Conservation (phyloP, 2,329 filamentous ascomycete genomes). For the Colletotrichum truncatum region DNA sequence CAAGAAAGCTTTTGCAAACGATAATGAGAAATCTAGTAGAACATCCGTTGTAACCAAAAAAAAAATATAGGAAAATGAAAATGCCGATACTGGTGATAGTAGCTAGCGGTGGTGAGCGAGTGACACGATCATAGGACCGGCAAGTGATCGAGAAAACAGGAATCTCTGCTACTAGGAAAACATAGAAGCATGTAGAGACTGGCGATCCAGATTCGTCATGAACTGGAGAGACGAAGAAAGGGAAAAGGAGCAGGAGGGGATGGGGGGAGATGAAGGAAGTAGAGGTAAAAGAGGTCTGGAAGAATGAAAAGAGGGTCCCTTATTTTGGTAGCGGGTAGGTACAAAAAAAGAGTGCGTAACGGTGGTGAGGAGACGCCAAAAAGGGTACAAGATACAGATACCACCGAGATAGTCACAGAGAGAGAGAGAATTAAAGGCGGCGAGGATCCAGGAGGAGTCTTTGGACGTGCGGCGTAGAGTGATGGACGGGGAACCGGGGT, state of each 20-base stretch:
- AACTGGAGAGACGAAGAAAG: conserved; percentile 16
- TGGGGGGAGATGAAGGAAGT: conserved; percentile 17
- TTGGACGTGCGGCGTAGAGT: conserved; percentile 13
- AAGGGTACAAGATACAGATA: not conserved
- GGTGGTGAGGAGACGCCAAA: not conserved
- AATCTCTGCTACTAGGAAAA: conserved; percentile 18
- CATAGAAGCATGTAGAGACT: conserved; percentile 18
- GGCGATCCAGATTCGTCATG: conserved; percentile 28
- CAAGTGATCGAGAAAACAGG: conserved; percentile 26
- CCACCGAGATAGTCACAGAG: not conserved
- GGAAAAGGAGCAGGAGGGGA: conserved; percentile 17
- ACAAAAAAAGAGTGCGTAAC: not conserved
- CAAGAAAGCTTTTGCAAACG: not conserved
- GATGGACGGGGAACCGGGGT: conserved; percentile 2
- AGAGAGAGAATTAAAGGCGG: not conserved
- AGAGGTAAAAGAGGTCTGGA: conserved; percentile 28
- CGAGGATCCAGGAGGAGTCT: conserved; percentile 1
- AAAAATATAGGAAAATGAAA: conserved; percentile 1
- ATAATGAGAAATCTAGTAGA: not conserved
- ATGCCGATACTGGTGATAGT: conserved; percentile 10
- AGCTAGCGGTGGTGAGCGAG: conserved; percentile 29
- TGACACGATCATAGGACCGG: conserved; percentile 32
- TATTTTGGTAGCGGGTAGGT: conserved; percentile 2
- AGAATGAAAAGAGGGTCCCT: conserved; percentile 18
- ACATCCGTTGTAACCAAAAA: too few relatives aligned